A percentile compares a stretch with the other conserved stretches of the same genome.
Evolutionary conservation across 371 early-diverging fungal species (phyloP).

Genomic region (Mortierella polycephala): DNA sequence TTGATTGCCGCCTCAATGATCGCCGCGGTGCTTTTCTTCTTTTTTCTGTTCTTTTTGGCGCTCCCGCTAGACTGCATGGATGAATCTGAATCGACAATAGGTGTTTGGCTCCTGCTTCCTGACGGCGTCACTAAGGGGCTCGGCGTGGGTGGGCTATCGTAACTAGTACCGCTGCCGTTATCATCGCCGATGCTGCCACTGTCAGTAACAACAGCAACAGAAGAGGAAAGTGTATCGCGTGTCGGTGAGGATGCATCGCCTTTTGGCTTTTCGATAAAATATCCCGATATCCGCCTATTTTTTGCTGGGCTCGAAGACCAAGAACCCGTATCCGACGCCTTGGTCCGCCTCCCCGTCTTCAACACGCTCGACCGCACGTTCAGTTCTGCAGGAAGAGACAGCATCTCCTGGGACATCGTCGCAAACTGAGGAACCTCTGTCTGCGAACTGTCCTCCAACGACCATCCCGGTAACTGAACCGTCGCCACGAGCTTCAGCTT

Average conservation of each 20-base stretch:
- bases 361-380: slow-evolving; percentile 11
- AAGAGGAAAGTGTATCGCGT: not conserved
- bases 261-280: not conserved
- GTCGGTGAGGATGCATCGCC: no score
- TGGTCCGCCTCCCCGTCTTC: slow-evolving; percentile 13
- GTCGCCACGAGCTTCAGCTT: slow-evolving; percentile 27
- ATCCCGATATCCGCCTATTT: not conserved
- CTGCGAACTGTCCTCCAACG: slow-evolving; percentile 22
- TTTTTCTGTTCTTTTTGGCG: slow-evolving; percentile 1
- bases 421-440: slow-evolving; percentile 25
- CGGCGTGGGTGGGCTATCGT: slow-evolving; percentile 1
- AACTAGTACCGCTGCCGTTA: not conserved
- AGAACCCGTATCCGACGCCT: slow-evolving; percentile 1
- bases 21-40: slow-evolving; percentile 6
- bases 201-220: not conserved
- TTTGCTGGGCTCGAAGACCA: not conserved
- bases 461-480: slow-evolving; percentile 37
- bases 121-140: not conserved
- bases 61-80: not conserved
- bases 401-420: slow-evolving; percentile 31
- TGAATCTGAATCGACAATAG: not conserved
- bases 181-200: not conserved
- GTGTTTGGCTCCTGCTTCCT: slow-evolving; percentile 1
- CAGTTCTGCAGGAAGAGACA: slow-evolving; percentile 30
- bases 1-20: not conserved